A percentile compares a stretch with the other conserved stretches of the same genome.
Conservation (phyloP, 331 rosid species). For the Quercus lobata region DNA sequence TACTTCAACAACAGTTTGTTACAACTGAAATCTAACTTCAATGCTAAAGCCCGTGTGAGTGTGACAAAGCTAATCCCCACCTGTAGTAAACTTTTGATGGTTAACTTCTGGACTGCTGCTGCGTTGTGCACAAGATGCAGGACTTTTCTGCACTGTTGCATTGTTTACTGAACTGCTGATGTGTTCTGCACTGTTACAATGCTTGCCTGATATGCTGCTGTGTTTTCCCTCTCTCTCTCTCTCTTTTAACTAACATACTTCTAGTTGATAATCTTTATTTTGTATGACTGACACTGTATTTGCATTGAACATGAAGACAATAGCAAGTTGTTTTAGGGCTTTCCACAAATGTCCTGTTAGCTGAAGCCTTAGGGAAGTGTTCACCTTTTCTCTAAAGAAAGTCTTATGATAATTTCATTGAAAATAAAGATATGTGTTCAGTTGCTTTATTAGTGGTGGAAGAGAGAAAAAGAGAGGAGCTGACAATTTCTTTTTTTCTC, state of each 20-base stretch:
- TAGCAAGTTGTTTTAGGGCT: background rate
- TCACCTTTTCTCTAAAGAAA: background rate
- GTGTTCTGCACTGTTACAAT: too few species aligned
- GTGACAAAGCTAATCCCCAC: too few species aligned
- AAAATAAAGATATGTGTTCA: background rate
- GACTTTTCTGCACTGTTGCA: too few species aligned
- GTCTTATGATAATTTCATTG: background rate
- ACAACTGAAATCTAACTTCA: too few species aligned
- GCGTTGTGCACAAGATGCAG: too few species aligned
- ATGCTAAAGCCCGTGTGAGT: too few species aligned
- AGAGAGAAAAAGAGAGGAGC: background rate
- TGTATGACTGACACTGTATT: background rate
- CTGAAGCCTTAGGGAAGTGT: background rate
- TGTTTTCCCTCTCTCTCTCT: too few species aligned
- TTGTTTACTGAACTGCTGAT: too few species aligned
- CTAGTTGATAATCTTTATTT: background rate
- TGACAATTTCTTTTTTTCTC: background rate
- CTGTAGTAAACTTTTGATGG: too few species aligned
- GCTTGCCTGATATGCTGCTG: too few species aligned
- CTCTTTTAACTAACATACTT: background rate
- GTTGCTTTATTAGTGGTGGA: background rate
- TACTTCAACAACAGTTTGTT: too few species aligned
- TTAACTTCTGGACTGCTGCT: too few species aligned
- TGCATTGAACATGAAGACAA: background rate
- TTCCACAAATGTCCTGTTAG: background rate